phyloP scores from a whole-genome alignment of 2,329 filamentous ascomycete genomes.

The Claviceps capensis region DNA sequence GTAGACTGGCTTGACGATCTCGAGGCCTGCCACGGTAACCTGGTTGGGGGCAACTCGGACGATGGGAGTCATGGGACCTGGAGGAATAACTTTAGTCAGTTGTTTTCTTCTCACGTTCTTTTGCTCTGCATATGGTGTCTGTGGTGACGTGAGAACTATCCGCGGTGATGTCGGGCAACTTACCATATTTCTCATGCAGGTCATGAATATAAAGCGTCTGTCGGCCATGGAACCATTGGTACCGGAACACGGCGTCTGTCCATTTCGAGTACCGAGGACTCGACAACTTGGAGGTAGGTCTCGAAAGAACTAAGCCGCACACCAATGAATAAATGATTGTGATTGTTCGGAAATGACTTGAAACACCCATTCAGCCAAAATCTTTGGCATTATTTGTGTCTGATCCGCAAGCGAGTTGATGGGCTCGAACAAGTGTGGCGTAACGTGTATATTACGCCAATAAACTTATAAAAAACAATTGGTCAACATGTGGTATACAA shows the following conservation, averaged over 20 bases:
- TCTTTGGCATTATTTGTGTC: no score
- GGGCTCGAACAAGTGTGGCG: no score
- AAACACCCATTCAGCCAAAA: no score
- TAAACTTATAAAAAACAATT: no score
- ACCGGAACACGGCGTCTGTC: slow-evolving; percentile 8
- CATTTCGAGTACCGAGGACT: slow-evolving; percentile 15
- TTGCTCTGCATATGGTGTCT: no score
- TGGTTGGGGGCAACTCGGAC: slow-evolving; percentile 14
- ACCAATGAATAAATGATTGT: no score
- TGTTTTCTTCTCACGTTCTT: neutral
- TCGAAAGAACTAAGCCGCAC: neutral
- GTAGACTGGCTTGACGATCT: slow-evolving; percentile 19
- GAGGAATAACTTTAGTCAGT: neutral
- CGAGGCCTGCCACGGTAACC: slow-evolving; percentile 12
- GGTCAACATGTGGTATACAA: no score
- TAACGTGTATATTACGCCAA: no score
- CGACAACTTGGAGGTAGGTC: slow-evolving; percentile 9
- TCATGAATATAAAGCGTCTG: slow-evolving; percentile 9
- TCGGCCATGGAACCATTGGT: slow-evolving; percentile 10
- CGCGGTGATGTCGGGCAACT: neutral
- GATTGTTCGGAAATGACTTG: no score
- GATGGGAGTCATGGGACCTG: slow-evolving; percentile 8
- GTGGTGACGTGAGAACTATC: no score
- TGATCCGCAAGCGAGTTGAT: no score
- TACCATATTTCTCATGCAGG: slow-evolving; percentile 14